Conservation (phyloP, 345 rosid species). For the Salix caprea region DNA sequence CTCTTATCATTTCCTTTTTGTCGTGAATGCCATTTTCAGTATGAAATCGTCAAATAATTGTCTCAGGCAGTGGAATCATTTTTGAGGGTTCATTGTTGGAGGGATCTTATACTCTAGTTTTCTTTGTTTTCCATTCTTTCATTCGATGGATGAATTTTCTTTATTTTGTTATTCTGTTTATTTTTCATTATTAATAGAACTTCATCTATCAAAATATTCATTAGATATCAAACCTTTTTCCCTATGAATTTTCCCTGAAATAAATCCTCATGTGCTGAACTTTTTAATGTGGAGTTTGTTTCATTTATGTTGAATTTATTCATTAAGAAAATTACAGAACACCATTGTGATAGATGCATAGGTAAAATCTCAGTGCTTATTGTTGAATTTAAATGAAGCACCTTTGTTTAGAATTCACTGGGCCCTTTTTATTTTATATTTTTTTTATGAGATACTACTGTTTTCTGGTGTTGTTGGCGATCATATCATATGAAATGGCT, state of each 20-base stretch:
- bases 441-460: background rate
- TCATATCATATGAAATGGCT: background rate
- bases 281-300: background rate
- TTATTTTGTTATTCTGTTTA: background rate
- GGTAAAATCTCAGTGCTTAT: background rate
- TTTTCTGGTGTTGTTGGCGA: constrained; percentile 3
- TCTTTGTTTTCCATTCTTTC: background rate
- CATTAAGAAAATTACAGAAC: background rate
- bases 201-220: background rate
- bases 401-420: background rate
- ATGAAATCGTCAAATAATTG: background rate
- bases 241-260: background rate
- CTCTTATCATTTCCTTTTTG: background rate
- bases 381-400: background rate
- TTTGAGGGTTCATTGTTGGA: background rate
- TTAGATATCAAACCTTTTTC: background rate
- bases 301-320: background rate
- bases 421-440: background rate
- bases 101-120: background rate
- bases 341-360: background rate
- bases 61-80: background rate
- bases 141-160: background rate
- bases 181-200: background rate
- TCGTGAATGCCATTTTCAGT: background rate
- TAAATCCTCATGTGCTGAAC: background rate